phyloP scores from a whole-genome alignment of 768 basidiomycete species.

The Nidularia pulvinata region DNA sequence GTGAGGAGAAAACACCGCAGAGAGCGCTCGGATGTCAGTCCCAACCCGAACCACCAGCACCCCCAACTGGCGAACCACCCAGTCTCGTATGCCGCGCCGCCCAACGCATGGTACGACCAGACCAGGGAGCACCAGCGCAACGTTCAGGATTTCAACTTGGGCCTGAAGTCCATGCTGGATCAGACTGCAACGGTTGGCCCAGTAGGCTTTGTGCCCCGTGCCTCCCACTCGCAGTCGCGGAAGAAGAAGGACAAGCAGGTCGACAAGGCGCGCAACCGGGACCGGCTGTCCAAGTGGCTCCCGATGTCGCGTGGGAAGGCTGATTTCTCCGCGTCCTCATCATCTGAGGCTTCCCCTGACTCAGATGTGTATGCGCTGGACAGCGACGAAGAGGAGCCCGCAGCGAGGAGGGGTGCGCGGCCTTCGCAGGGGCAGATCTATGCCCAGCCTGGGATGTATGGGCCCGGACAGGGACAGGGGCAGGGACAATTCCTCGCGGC shows the following conservation, averaged over 20 bases:
- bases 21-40: neutral
- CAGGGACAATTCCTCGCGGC: neutral
- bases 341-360: neutral
- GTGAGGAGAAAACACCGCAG: neutral
- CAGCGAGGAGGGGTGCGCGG: neutral
- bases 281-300: constrained; percentile 9
- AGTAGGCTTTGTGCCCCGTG: neutral
- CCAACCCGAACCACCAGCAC: neutral
- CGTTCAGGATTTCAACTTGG: neutral
- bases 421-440: neutral
- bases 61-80: too few relatives aligned
- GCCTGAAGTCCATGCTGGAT: neutral
- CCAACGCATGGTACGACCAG: neutral
- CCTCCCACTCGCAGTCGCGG: neutral
- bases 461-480: neutral
- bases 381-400: neutral
- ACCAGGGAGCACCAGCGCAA: neutral
- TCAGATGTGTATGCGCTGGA: neutral
- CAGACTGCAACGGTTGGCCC: neutral
- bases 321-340: neutral
- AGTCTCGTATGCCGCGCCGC: too few relatives aligned
- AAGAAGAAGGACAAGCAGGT: constrained; percentile 11
- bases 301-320: neutral
- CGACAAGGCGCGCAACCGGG: constrained; percentile 7
- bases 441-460: neutral